A percentile compares a stretch with the other conserved stretches of the same genome.
Evolutionary conservation across 2,329 filamentous ascomycete genomes (phyloP).

Genomic region (Periconia macrospinosa): DNA sequence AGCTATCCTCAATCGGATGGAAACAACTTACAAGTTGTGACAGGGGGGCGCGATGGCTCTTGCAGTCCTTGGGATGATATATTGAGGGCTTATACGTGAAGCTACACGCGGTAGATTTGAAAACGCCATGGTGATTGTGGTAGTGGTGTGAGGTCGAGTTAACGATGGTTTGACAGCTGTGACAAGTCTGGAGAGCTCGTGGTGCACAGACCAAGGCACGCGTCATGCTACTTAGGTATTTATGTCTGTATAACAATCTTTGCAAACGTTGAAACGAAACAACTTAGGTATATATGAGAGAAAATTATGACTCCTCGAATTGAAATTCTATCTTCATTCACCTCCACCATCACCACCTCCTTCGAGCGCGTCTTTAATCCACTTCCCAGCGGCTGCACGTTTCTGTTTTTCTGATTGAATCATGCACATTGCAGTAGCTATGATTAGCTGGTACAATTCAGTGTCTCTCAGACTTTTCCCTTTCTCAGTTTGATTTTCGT

Average conservation of each 20-base stretch:
- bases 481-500: not conserved
- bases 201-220: conserved; percentile 5
- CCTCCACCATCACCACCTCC: conserved; percentile 10
- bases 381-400: conserved; percentile 22
- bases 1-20: not conserved
- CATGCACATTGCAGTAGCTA: conserved; percentile 40
- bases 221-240: too few species aligned
- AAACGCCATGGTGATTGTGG: conserved; percentile 27
- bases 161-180: conserved; percentile 3
- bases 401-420: conserved; percentile 36
- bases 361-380: conserved; percentile 1
- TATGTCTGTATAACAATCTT: too few species aligned
- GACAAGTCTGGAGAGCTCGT: conserved; percentile 4
- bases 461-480: conserved; percentile 20
- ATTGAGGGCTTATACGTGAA: conserved; percentile 19
- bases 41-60: conserved; percentile 28
- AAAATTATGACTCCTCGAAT: too few species aligned
- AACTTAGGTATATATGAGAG: too few species aligned
- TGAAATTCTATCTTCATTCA: not conserved
- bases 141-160: not conserved
- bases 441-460: conserved; percentile 29
- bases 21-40: conserved; percentile 26
- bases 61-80: conserved; percentile 7
- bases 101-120: conserved; percentile 24
- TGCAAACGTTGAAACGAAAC: too few species aligned